Evolutionary conservation across 805 yeast genomes (phyloP).

Genomic region (Sugiyamaella chiloensis): DNA sequence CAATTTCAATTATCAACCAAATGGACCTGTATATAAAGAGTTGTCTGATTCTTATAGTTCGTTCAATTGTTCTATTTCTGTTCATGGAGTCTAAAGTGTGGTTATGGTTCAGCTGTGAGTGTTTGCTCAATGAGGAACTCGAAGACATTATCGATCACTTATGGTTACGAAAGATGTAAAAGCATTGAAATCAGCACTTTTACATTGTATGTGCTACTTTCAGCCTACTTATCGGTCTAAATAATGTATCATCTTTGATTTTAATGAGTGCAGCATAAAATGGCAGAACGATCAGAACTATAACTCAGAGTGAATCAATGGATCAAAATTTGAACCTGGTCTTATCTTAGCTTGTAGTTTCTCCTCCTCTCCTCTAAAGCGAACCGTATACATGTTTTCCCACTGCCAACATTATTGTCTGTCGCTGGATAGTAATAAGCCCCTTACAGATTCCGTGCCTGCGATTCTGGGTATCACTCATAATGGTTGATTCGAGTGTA

Average conservation of each 20-base stretch:
- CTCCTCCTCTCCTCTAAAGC: not conserved
- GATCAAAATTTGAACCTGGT: not conserved
- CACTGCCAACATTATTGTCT: not conserved
- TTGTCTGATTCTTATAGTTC: conserved; percentile 32
- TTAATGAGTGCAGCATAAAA: no score
- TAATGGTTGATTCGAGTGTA: no score
- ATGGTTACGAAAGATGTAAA: conserved; percentile 34
- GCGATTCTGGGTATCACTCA: no score
- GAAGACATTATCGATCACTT: conserved; percentile 40
- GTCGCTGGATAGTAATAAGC: conserved; percentile 11
- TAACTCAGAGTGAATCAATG: not conserved
- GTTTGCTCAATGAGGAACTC: conserved; percentile 41
- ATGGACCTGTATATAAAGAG: conserved; percentile 42
- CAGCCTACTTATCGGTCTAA: not conserved
- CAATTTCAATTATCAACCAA: conserved; percentile 52
- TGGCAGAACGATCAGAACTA: no score
- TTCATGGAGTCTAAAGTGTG: conserved; percentile 38
- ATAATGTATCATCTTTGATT: no score
- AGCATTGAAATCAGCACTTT: conserved; percentile 8
- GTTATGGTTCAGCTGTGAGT: conserved; percentile 44
- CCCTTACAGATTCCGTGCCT: conserved; percentile 7
- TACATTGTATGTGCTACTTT: conserved; percentile 17
- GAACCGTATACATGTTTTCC: not conserved
- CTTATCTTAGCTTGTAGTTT: not conserved
- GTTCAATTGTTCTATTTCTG: conserved; percentile 35